phyloP scores from a whole-genome alignment of 352 stramenopile species.

The Halophytophthora batemanensis region DNA sequence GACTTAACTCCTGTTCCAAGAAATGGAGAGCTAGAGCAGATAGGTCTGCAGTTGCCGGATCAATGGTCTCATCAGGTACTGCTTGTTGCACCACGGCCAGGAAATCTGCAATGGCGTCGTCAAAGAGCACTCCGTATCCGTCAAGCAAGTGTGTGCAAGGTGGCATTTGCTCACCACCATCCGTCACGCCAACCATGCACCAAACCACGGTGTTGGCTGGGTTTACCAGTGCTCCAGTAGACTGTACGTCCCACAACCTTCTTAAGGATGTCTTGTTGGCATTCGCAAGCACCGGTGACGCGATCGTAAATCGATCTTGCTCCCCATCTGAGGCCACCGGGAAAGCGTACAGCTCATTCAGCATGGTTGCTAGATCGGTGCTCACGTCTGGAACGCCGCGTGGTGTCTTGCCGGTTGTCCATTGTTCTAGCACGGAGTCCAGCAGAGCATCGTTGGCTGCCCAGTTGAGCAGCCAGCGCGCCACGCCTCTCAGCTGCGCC shows the following conservation, averaged over 20 bases:
- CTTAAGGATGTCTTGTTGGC: conserved; percentile 16
- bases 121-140: conserved; percentile 32
- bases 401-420: conserved; percentile 44
- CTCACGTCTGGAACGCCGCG: conserved; percentile 20
- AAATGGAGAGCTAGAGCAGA: conserved; percentile 37
- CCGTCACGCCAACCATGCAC: conserved; percentile 33
- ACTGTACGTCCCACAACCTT: conserved; percentile 42
- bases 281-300: conserved; percentile 5
- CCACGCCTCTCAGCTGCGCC: conserved; percentile 40
- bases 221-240: conserved; percentile 41
- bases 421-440: conserved; percentile 47
- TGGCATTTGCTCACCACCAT: neutral
- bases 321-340: conserved; percentile 3
- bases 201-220: conserved; percentile 40
- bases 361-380: conserved; percentile 27
- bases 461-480: conserved; percentile 54
- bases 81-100: conserved; percentile 28
- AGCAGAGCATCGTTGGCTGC: conserved; percentile 32
- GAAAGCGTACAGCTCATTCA: conserved; percentile 29
- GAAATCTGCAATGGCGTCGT: conserved; percentile 24
- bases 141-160: conserved; percentile 37
- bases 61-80: conserved; percentile 13
- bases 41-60: conserved; percentile 28
- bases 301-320: conserved; percentile 14
- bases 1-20: conserved; percentile 26